Base-by-base conservation (phyloP, 257 asterid species). In the Lavandula angustifolia region DNA sequence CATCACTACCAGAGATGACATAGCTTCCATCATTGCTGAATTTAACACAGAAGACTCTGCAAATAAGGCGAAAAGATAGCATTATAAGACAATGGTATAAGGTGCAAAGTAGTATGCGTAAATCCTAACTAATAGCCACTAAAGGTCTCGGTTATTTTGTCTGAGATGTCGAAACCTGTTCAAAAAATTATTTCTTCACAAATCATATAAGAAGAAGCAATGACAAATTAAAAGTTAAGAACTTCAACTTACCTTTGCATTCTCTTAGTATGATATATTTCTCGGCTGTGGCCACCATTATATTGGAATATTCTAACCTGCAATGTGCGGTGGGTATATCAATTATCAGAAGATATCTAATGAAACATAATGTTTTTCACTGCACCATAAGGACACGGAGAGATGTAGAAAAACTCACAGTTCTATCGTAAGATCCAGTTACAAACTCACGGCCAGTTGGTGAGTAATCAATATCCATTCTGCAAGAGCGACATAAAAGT, bases 361-460 rank as follows among this genome's bases (percentile, higher is more conserved):
- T 12, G 3, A 55, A 69, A 14, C 50, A 42, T 27, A 38, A 38
- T 7, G 27, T 22, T 22, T 22, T 22, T 22, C 27, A 22, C 27
- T 22, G 40, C 33, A 42, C 27, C 16, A n/a, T 13, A 63, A 50
- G n/a, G 2, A 54, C 18, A 17, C 60, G 17, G 31, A 4, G 17
- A 35, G 27, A 22, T 2, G 27, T 3, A 46, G 55, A 60, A 54
- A 54, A 73, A 77, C 95, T 84, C 77, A 92, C 99, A 38, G 97
- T 87, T 81, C 99, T 82, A 76, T 92, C 99, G 67, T 92, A 92
- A 53, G 97, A 92, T 68, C 99, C 97, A 12, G 99, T 89, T 31
- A 89, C 99, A 75, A 92, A 92, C 79, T 92, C 99, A 68, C 99
- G 95, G 55, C 99, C 99, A 32, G 95, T 89, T 67, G 99, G 96